Conservation (phyloP, 2,329 filamentous ascomycete genomes). For the Exophiala sp. region DNA sequence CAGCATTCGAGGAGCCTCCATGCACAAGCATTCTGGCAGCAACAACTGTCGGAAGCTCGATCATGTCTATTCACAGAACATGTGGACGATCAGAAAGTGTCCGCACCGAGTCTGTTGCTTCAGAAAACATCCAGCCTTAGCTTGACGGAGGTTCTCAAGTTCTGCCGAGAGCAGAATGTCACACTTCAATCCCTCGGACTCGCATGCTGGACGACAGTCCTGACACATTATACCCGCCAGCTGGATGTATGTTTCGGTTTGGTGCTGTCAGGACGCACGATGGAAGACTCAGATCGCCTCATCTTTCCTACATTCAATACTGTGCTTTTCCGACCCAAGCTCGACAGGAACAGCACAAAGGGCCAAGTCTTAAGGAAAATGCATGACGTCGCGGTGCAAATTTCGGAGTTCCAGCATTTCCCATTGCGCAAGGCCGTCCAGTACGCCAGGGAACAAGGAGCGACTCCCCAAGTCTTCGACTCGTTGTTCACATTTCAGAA, state of each 20-base stretch:
- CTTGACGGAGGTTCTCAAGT: constrained; percentile 45
- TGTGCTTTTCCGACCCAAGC: constrained; percentile 66
- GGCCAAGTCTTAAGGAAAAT: constrained; percentile 66
- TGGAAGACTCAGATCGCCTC: constrained; percentile 62
- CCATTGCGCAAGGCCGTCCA: constrained; percentile 68
- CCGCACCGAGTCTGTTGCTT: constrained; percentile 35
- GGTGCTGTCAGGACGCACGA: constrained; percentile 80
- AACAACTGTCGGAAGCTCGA: constrained; percentile 49
- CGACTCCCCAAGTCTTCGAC: constrained; percentile 51
- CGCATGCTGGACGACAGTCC: constrained; percentile 68
- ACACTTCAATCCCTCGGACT: constrained; percentile 75
- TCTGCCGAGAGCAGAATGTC: constrained; percentile 65
- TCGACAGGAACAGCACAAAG: constrained; percentile 62
- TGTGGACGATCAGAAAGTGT: not conserved
- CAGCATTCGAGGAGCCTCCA: constrained; percentile 46
- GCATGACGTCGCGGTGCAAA: constrained; percentile 64
- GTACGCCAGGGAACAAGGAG: constrained; percentile 43
- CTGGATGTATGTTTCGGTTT: constrained; percentile 80
- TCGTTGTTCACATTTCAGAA: constrained; percentile 66
- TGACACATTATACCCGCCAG: constrained; percentile 60
- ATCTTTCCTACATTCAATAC: constrained; percentile 94
- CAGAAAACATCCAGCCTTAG: constrained; percentile 47
- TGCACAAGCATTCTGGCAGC: constrained; percentile 66
- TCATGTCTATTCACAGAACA: constrained; percentile 3
- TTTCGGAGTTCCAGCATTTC: constrained; percentile 71